Evolutionary conservation across 768 basidiomycete genomes (phyloP).

Genomic region (Dacryopinax primogenitus): DNA sequence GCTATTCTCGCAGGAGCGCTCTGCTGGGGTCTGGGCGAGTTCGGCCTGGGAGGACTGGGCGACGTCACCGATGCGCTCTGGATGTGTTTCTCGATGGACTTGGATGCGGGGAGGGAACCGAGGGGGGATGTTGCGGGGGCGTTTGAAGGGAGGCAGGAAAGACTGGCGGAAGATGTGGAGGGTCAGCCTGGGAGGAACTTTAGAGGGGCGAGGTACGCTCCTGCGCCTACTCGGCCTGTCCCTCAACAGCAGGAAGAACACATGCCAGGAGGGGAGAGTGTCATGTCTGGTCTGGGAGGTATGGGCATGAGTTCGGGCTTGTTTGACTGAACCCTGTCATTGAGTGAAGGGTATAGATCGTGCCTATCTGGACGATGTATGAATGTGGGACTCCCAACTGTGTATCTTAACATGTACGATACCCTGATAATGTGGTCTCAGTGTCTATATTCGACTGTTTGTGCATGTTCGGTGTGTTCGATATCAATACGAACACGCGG

Average conservation of each 20-base stretch:
- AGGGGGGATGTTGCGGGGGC: not conserved
- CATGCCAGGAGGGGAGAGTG: not conserved
- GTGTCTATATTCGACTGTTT: too few species aligned
- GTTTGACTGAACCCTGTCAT: not conserved
- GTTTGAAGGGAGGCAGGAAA: not conserved
- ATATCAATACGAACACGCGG: not conserved
- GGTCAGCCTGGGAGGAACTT: not conserved
- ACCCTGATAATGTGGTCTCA: not conserved
- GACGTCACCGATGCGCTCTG: conserved; percentile 2
- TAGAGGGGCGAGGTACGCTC: not conserved
- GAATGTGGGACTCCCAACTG: not conserved
- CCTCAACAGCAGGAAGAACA: not conserved
- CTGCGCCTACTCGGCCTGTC: not conserved
- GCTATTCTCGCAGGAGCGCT: not conserved
- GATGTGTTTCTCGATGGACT: not conserved
- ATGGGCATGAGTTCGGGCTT: conserved; percentile 3
- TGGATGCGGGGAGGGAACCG: not conserved
- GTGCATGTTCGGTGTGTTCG: not conserved
- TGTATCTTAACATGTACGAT: not conserved
- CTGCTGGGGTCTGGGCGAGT: conserved; percentile 5
- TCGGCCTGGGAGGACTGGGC: not conserved
- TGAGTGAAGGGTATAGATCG: not conserved
- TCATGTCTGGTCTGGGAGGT: not conserved
- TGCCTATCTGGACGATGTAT: not conserved
- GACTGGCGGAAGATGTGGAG: not conserved